A percentile compares a stretch with the other conserved stretches of the same genome.
These are phyloP conservation scores for Conticribra guillardii DNA, from an alignment of 108 stramenopile genomes.

Conservation along the genomic window DNA sequence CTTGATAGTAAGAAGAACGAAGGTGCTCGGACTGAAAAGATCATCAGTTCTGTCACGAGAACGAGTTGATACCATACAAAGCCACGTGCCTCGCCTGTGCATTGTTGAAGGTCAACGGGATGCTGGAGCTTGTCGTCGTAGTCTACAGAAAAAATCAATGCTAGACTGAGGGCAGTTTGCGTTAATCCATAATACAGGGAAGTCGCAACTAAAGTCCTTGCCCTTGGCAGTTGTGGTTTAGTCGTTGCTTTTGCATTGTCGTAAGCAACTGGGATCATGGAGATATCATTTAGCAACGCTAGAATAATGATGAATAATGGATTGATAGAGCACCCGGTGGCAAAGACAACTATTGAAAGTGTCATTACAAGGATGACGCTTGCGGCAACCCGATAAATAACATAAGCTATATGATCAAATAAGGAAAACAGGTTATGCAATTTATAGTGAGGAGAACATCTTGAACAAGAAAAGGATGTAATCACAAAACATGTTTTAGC, in stretches of 20 bases:
- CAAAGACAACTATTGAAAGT: conserved; percentile 67
- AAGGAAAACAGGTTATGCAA: conserved; percentile 26
- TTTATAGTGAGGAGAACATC: conserved; percentile 10
- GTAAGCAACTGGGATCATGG: conserved; percentile 86
- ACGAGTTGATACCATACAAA: conserved; percentile 67
- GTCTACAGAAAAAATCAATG: conserved; percentile 64
- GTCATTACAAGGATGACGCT: conserved; percentile 63
- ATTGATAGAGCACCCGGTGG: conserved; percentile 77
- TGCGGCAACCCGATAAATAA: conserved; percentile 81
- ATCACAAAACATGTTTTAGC: no score
- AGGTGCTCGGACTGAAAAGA: conserved; percentile 65
- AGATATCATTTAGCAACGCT: conserved; percentile 88
- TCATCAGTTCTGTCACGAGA: conserved; percentile 63
- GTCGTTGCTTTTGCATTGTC: conserved; percentile 79
- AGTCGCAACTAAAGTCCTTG: conserved; percentile 55
- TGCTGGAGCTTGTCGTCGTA: conserved; percentile 8
- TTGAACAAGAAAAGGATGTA: conserved; percentile 23
- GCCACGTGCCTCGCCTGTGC: conserved; percentile 44
- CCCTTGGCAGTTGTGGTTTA: conserved; percentile 55
- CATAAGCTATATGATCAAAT: conserved; percentile 51
- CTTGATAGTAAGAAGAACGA: conserved; percentile 47
- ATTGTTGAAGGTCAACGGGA: conserved; percentile 37
- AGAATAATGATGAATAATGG: conserved; percentile 79
- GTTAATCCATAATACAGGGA: conserved; percentile 62
- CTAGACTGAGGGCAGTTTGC: conserved; percentile 52